Conservation (phyloP, 768 basidiomycete genomes). For the Boletus subparvulus region DNA sequence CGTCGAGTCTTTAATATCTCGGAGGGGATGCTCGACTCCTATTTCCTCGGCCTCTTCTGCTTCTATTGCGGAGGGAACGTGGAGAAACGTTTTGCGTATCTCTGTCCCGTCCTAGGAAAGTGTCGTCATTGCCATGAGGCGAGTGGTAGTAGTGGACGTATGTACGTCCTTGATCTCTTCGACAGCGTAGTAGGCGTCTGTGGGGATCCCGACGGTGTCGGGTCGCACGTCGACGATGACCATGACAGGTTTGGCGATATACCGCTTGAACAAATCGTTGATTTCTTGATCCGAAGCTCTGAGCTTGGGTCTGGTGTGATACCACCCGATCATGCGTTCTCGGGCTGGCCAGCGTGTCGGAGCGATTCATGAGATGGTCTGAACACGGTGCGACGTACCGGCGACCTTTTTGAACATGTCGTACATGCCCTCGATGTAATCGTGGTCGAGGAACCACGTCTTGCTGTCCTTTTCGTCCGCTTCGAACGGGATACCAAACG, state of each 20-base stretch:
- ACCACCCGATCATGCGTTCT: constrained; percentile 98
- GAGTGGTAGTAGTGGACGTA: constrained; percentile 6
- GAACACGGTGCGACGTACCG: constrained; percentile 52
- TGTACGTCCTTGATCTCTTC: constrained; percentile 99
- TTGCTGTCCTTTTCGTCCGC: constrained; percentile 98
- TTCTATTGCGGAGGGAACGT: constrained; percentile 92
- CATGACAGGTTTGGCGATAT: constrained; percentile 88
- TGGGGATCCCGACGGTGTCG: constrained; percentile 88
- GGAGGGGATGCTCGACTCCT: constrained; percentile 94
- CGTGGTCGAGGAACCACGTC: constrained; percentile 99
- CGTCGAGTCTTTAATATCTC: constrained; percentile 95
- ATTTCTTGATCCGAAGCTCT: constrained; percentile 98
- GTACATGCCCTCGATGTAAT: constrained; percentile 98
- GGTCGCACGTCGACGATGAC: constrained; percentile 98
- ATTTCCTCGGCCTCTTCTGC: constrained; percentile 97
- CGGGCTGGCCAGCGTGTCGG: constrained; percentile 54
- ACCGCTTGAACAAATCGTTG: constrained; percentile 93
- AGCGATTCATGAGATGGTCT: constrained; percentile 4
- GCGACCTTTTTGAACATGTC: constrained; percentile 99
- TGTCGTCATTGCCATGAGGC: background rate
- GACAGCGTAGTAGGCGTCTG: constrained; percentile 96
- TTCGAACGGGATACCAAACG: constrained; percentile 96
- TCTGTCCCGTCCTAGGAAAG: constrained; percentile 75
- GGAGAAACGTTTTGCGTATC: constrained; percentile 81
- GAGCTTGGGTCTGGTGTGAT: constrained; percentile 95